Evolutionary conservation across 2,329 filamentous ascomycete genomes (phyloP).

Genomic region (Claviceps spartinae): DNA sequence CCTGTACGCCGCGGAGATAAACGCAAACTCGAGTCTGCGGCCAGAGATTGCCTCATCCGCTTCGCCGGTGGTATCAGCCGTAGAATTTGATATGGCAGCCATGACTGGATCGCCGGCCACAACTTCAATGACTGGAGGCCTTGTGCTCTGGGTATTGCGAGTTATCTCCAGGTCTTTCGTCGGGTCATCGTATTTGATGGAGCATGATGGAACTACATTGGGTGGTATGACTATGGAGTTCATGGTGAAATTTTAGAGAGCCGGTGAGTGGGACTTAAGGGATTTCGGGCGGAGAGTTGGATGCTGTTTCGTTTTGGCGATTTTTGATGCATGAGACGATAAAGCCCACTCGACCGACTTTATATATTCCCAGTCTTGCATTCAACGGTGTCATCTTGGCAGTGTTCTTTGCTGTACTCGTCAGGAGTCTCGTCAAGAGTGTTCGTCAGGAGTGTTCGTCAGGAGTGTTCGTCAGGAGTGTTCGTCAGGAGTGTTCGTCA

Average conservation of each 20-base stretch:
- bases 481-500: too few species aligned
- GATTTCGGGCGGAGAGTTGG: neutral
- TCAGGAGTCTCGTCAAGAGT: too few species aligned
- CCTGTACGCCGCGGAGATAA: constrained; percentile 64
- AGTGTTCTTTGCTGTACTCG: too few species aligned
- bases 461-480: too few species aligned
- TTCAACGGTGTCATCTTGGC: too few species aligned
- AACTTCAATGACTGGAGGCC: constrained; percentile 35
- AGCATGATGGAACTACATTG: constrained; percentile 41
- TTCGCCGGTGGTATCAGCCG: constrained; percentile 21
- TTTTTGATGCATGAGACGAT: constrained; percentile 3
- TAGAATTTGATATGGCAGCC: constrained; percentile 43
- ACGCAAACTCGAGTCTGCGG: constrained; percentile 43
- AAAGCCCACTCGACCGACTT: constrained; percentile 2
- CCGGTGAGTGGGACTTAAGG: neutral
- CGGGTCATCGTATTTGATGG: constrained; percentile 42
- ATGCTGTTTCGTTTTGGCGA: constrained; percentile 1
- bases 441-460: too few species aligned
- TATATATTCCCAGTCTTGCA: constrained; percentile 1
- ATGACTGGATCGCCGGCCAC: constrained; percentile 45
- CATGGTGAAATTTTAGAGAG: constrained; percentile 43
- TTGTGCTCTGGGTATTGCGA: constrained; percentile 20
- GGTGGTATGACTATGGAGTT: constrained; percentile 51
- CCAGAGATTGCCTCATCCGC: too few species aligned
- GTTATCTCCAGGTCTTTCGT: constrained; percentile 30